These are phyloP conservation scores for Phaseolus lunatus DNA, from an alignment of 306 rosid species.

Conservation along the genomic window DNA sequence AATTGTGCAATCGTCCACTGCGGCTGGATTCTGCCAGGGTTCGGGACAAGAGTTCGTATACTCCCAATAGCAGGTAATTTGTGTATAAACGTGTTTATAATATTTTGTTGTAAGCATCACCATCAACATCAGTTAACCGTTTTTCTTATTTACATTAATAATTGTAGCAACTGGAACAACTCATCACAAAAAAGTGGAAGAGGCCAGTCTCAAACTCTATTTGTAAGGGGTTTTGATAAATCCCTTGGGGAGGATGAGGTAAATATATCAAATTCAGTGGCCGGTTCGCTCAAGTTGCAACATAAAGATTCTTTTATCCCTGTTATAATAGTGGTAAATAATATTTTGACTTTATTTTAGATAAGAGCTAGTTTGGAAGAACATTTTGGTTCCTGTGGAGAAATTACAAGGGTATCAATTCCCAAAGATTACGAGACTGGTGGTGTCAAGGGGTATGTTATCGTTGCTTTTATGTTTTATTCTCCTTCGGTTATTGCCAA, in stretches of 20 bases:
- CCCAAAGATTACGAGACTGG: constrained; percentile 79
- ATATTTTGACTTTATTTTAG: constrained; percentile 40
- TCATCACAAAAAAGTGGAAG: constrained; percentile 67
- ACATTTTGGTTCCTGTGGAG: constrained; percentile 73
- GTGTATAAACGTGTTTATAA: not conserved
- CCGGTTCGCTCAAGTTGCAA: not conserved
- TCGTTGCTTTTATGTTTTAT: not conserved
- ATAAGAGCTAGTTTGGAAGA: constrained; percentile 57
- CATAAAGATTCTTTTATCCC: not conserved
- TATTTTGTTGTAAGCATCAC: not conserved
- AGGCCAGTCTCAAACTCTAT: constrained; percentile 55
- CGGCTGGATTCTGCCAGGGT: constrained; percentile 77
- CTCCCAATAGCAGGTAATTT: constrained; percentile 65
- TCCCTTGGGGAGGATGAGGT: constrained; percentile 77
- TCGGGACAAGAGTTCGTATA: constrained; percentile 59
- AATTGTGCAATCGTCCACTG: constrained; percentile 55
- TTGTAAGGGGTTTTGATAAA: constrained; percentile 74
- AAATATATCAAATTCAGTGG: not conserved
- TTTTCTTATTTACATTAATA: not conserved
- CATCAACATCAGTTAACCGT: not conserved
- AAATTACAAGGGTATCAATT: constrained; percentile 69
- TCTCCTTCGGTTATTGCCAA: not conserved
- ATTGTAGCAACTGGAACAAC: constrained; percentile 53
- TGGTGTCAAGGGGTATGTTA: constrained; percentile 64
- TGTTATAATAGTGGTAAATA: not conserved